phyloP scores from a whole-genome alignment of 805 yeast genomes.

The Cyberlindnera xylosilytica region DNA sequence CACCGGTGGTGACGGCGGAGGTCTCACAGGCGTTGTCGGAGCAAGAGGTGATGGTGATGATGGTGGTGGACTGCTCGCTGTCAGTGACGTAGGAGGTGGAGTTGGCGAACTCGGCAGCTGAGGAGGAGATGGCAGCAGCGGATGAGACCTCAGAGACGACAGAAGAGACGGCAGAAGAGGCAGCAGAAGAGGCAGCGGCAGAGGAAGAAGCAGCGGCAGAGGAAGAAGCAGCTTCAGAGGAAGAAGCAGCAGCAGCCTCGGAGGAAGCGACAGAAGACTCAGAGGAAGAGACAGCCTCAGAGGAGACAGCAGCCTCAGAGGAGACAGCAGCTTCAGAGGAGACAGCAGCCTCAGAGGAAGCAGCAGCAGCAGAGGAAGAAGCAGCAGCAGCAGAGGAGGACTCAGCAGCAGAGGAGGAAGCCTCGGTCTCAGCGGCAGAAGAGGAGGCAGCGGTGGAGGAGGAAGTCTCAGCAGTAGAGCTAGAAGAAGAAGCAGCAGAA shows the following conservation, averaged over 20 bases:
- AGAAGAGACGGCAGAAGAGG: too few species aligned
- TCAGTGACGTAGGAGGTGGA: slow-evolving; percentile 21
- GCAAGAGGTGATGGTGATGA: slow-evolving; percentile 10
- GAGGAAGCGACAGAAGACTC: too few species aligned
- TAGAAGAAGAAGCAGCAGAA: slow-evolving; percentile 5
- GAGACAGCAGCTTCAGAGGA: slow-evolving; percentile 1
- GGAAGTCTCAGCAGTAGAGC: not conserved
- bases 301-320: not conserved
- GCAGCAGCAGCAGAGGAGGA: slow-evolving; percentile 4
- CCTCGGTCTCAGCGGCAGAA: slow-evolving; percentile 7
- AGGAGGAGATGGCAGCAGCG: not conserved
- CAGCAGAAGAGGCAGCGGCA: too few species aligned
- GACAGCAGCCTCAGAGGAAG: not conserved
- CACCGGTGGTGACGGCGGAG: slow-evolving; percentile 26
- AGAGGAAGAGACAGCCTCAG: too few species aligned
- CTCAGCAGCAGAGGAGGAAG: slow-evolving; percentile 1
- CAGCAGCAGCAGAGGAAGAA: not conserved
- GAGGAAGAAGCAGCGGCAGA: too few species aligned
- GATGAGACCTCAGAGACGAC: not conserved
- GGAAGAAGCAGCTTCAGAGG: too few species aligned
- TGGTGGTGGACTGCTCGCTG: slow-evolving; percentile 4
- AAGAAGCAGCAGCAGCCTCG: too few species aligned
- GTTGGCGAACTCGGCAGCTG: slow-evolving; percentile 8
- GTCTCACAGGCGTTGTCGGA: slow-evolving; percentile 16
- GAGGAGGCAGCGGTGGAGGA: not conserved